Base-by-base conservation (phyloP, 495 filamentous ascomycete species). In the Paragyromitra xinjiangensis region DNA sequence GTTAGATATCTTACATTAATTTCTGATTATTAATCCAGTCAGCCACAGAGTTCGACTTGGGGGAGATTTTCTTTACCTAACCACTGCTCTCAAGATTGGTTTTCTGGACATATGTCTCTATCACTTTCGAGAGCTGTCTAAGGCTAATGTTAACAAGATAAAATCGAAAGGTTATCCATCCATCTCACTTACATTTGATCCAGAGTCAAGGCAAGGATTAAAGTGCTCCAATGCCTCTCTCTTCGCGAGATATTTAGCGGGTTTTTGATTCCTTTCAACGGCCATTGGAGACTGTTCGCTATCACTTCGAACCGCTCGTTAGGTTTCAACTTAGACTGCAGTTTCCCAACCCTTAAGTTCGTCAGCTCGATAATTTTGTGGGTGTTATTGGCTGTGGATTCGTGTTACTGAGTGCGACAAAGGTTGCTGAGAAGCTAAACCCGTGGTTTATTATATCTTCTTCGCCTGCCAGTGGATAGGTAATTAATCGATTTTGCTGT, bases 281-380 rank as follows among this genome's bases (percentile, higher is more conserved):
- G 42, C 68, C 68, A 71, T 71, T 71, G 42, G 42, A 71, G 68
- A 71, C 68, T 62, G 50, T 71, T 71, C 68, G n/a, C 50, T 62
- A 61, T 63, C 22, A 63, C 29, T 62, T 63, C 24, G 39, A 58
- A 45, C 37, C 51, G 16, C 39, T 71, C 42, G 48, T 44, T 19
- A 39, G 53, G 40, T 61, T 61, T 22, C 59, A 56, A 19, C 51
- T 56, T n/a, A 26, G 37, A 26, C n/a, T 44, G 53, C n/a, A 69
- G 51, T 37, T 22, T 29, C 6, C 53, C 26, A 71, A 24, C n/a
- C 24, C 51, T 19, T 1, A 37, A 34, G 16, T 16, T 24, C 6
- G 7, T n/a, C 44, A 26, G 26, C n/a, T 2, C n/a, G 29, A 39
- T 44, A 48, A 26, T 22, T 26, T 3, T n/a, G 44, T 11, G 26